Evolutionary conservation across 805 yeast genomes (phyloP).

Genomic region (Monosporozyma servazzii): DNA sequence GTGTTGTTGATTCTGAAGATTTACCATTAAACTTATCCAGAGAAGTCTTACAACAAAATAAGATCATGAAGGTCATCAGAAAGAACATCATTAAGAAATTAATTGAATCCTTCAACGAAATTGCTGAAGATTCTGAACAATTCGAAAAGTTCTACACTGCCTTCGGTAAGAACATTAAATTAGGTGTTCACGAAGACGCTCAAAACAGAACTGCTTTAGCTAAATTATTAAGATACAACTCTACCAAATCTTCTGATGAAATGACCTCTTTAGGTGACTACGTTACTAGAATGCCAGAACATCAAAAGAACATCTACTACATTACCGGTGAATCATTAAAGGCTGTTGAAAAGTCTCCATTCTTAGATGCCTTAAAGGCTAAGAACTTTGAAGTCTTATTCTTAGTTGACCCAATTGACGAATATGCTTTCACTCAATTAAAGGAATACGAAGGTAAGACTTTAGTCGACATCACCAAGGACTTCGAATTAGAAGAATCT

Average conservation of each 20-base stretch:
- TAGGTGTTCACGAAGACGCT: slow-evolving; percentile 98
- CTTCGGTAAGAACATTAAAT: slow-evolving; percentile 94
- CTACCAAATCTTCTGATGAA: slow-evolving; percentile 93
- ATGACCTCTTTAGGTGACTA: slow-evolving; percentile 90
- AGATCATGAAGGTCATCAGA: slow-evolving; percentile 97
- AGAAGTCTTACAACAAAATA: slow-evolving; percentile 99
- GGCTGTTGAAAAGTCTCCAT: slow-evolving; percentile 98
- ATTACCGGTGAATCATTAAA: slow-evolving; percentile 98
- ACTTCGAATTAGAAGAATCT: slow-evolving; percentile 95
- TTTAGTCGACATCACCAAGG: slow-evolving; percentile 97
- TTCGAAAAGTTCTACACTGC: slow-evolving; percentile 97
- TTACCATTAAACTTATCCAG: slow-evolving; percentile 98
- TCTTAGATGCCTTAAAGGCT: slow-evolving; percentile 96
- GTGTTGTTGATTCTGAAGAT: slow-evolving; percentile 99
- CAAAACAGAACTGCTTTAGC: slow-evolving; percentile 95
- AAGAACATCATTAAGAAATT: slow-evolving; percentile 98
- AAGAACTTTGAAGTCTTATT: slow-evolving; percentile 96
- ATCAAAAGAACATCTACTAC: slow-evolving; percentile 98
- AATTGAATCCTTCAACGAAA: slow-evolving; percentile 97
- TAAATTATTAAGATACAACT: slow-evolving; percentile 92
- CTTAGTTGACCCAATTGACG: slow-evolving; percentile 98
- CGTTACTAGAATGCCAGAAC: slow-evolving; percentile 99
- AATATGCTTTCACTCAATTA: slow-evolving; percentile 97
- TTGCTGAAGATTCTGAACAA: slow-evolving; percentile 98
- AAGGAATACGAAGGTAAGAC: slow-evolving; percentile 99